Percentiles rank a stretch among this genome's conserved stretches.
Conservation (phyloP, 129 eudicot species). For the Saposhnikovia divaricata region DNA sequence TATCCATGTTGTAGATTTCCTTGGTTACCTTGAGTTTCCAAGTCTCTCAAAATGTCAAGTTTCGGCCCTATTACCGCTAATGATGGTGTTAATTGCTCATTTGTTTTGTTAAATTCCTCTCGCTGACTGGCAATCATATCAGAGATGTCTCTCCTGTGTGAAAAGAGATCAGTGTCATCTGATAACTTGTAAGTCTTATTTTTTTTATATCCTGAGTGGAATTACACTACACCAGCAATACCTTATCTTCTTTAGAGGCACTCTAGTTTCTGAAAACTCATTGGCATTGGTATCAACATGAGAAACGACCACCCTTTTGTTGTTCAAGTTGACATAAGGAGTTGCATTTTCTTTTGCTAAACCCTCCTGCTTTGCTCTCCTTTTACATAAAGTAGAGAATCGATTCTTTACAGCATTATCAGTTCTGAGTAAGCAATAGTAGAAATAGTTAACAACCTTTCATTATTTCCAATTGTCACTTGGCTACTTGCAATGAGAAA, state of each 20-base stretch:
- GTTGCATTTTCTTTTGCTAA: conserved; percentile 56
- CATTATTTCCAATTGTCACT: neutral
- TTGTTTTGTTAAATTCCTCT: conserved; percentile 22
- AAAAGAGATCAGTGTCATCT: conserved; percentile 14
- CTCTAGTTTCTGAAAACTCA: conserved; percentile 27
- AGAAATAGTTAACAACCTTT: neutral
- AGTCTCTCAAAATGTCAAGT: conserved; percentile 24
- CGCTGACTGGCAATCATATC: conserved; percentile 20
- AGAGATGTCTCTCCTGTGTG: conserved; percentile 45
- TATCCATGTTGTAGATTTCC: conserved; percentile 46
- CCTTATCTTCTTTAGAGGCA: conserved; percentile 58
- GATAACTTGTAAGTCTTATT: neutral
- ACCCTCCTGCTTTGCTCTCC: conserved; percentile 72
- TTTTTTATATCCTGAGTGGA: neutral
- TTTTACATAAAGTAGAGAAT: conserved; percentile 75
- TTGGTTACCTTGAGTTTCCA: conserved; percentile 28
- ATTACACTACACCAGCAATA: conserved; percentile 19
- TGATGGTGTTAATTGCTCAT: conserved; percentile 52
- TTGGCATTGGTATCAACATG: conserved; percentile 23
- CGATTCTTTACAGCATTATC: conserved; percentile 97
- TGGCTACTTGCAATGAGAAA: neutral
- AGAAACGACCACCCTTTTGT: conserved; percentile 59
- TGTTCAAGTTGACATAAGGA: conserved; percentile 46
- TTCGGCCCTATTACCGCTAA: conserved; percentile 52
- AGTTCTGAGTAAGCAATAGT: conserved; percentile 40